These are phyloP conservation scores for Trypanosoma brucei DNA, from an alignment of 208 protist species.

Conservation along the genomic window DNA sequence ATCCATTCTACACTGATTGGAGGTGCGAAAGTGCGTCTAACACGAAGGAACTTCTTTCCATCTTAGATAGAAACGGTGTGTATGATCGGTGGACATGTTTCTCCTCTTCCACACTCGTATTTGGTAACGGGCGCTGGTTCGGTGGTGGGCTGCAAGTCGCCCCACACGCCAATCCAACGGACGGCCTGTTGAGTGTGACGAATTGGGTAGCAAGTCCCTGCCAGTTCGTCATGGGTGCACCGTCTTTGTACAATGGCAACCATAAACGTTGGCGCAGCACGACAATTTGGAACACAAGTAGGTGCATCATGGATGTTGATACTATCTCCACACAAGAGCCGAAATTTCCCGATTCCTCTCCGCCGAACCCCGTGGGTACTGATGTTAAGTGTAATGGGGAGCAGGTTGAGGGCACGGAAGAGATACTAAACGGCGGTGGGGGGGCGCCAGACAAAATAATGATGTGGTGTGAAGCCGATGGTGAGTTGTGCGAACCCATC, in stretches of 20 bases:
- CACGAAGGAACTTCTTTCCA: conserved; percentile 10
- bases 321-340: not conserved
- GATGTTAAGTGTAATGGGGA: no score
- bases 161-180: conserved; percentile 69
- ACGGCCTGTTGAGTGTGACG: conserved; percentile 64
- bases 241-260: conserved; percentile 65
- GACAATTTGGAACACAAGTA: conserved; percentile 56
- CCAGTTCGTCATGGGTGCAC: conserved; percentile 37
- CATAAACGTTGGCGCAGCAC: conserved; percentile 61
- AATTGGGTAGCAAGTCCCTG: conserved; percentile 59
- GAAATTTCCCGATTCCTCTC: not conserved
- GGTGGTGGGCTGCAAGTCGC: conserved; percentile 75
- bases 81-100: conserved; percentile 49
- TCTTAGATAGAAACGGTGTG: conserved; percentile 4
- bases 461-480: conserved; percentile 55
- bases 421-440: not conserved
- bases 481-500: conserved; percentile 57
- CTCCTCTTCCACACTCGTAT: conserved; percentile 63
- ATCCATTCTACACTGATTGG: conserved; percentile 19
- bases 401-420: not conserved
- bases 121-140: conserved; percentile 80
- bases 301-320: conserved; percentile 59
- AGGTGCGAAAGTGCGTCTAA: conserved; percentile 5
- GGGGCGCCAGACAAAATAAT: not conserved
- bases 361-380: no score